Evolutionary conservation across 2,329 filamentous ascomycete genomes (phyloP).

Genomic region (Zarea fungicola): DNA sequence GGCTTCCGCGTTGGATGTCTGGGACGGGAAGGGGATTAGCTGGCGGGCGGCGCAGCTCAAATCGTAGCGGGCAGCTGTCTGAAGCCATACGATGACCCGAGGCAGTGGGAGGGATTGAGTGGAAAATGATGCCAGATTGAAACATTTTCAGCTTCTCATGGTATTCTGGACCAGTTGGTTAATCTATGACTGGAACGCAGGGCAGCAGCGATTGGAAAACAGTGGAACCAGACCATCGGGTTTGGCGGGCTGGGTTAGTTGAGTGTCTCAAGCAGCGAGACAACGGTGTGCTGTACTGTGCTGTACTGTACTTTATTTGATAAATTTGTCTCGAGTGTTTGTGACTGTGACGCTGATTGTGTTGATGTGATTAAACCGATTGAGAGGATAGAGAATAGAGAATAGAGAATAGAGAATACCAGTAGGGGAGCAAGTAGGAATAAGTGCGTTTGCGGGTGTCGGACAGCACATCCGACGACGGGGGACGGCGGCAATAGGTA

Average conservation of each 20-base stretch:
- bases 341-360: conserved; percentile 7
- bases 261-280: not conserved
- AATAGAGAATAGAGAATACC: no score
- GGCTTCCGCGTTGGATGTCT: no score
- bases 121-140: not conserved
- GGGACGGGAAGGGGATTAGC: no score
- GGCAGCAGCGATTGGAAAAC: not conserved
- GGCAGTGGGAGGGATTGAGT: not conserved
- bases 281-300: not conserved
- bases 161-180: not conserved
- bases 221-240: not conserved
- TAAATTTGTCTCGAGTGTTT: not conserved
- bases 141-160: conserved; percentile 5
- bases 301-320: no score
- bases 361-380: not conserved
- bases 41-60: no score
- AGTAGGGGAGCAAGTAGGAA: no score
- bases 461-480: no score
- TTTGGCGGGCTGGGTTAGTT: not conserved
- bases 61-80: not conserved
- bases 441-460: no score
- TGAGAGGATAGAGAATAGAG: not conserved
- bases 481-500: no score
- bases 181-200: not conserved
- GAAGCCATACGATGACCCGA: not conserved